Evolutionary conservation across 768 basidiomycete genomes (phyloP), one percentile per base, ranked within the genome.

Genomic region (Tulasnella sp.): DNA sequence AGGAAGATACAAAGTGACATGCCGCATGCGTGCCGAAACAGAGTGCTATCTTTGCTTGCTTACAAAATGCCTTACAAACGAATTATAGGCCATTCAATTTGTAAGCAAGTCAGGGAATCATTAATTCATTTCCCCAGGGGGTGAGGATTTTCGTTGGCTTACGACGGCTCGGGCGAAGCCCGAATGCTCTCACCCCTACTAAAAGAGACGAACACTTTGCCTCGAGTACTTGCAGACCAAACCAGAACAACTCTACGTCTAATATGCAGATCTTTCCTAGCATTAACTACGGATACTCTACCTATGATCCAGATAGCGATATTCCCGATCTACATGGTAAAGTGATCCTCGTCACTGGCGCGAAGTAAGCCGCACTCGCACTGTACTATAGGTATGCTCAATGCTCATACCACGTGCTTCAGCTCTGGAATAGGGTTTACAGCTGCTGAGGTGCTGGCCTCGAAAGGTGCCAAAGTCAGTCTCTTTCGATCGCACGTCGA

Each of bases 301-400:
- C 35, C 10, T 71, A 37, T 18, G 32, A 71, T 35, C 70, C 70
- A 18, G 40, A 71, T 11, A 16, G 20, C 37, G 70, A 71, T 23
- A 71, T 71, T 35, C 70, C 70, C 26, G 37, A 37, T 11, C 10
- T 71, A 35, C 37, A 35, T 2, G 35, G 35, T 10, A 71, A 42
- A 35, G 74, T 75, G 0, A 51, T 39, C 29, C 74, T 75, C 13
- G 55, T 75, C n/a, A 51, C 74, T n/a, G 74, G 74, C 15, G 74
- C 46, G 9, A 75, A 75, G 46, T 35, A 37, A 44, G 74, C 26
- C 5, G 35, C 7, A 23, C 5, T 71, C 35, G 26, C 23, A n/a
- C 5, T 51, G 74, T 40, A 7, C 2, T 61, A 23, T 75, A 16
- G 32, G 23, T 40, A 57, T 75, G 51, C 46, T 39, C 51, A 18